A percentile compares a stretch with the other conserved stretches of the same genome.
Conservation (phyloP, 2,329 filamentous ascomycete species). For the Cytospora mali region DNA sequence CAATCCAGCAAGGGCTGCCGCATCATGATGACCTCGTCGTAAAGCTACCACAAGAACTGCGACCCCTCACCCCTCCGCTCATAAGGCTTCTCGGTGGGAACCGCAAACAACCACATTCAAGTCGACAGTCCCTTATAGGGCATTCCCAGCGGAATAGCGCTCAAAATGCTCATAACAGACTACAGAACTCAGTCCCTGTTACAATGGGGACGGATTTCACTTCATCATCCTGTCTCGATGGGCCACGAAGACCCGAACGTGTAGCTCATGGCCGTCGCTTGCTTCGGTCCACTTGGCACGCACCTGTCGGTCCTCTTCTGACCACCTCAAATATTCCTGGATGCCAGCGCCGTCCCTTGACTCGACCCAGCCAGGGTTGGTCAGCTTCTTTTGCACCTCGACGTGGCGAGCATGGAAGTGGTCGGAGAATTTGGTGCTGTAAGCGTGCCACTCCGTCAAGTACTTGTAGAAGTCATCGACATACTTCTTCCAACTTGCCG, state of each 20-base stretch:
- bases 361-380: conserved; percentile 49
- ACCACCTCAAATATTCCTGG: conserved; percentile 59
- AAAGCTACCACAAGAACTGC: not conserved
- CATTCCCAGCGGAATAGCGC: not conserved
- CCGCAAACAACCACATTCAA: not conserved
- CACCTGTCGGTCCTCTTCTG: conserved; percentile 67
- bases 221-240: conserved; percentile 49
- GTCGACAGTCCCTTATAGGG: not conserved
- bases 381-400: conserved; percentile 43
- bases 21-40: not conserved
- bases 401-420: conserved; percentile 58
- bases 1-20: not conserved
- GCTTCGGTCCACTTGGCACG: conserved; percentile 62
- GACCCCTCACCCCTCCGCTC: not conserved
- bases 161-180: not conserved
- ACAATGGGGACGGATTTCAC: conserved; percentile 27
- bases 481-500: conserved; percentile 53
- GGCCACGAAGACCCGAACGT: conserved; percentile 60
- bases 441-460: conserved; percentile 53
- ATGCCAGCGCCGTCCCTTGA: conserved; percentile 50
- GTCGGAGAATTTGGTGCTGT: conserved; percentile 55
- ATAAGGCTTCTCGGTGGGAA: not conserved
- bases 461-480: conserved; percentile 57
- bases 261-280: conserved; percentile 61
- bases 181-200: not conserved